Percentiles rank a stretch among this genome's conserved stretches.
These are phyloP conservation scores for Solanum paucissectum DNA, from an alignment of 257 asterid genomes.

Conservation along the genomic window DNA sequence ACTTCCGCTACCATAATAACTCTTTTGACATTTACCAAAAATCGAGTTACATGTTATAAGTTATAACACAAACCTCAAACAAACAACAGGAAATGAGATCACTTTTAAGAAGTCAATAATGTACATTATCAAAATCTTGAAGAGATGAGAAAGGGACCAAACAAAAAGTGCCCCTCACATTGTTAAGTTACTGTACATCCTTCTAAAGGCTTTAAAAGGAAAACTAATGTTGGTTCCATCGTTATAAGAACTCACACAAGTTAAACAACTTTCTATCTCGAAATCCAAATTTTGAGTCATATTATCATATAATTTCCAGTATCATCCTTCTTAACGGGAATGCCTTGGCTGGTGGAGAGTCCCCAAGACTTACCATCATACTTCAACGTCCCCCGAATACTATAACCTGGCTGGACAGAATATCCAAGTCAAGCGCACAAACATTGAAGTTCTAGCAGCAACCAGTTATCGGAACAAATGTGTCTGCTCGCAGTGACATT, in stretches of 20 bases:
- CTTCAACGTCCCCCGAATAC: neutral
- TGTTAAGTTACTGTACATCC: neutral
- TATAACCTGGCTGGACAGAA: neutral
- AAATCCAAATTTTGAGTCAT: neutral
- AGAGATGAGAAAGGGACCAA: neutral
- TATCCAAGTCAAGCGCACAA: neutral
- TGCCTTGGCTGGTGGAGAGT: neutral
- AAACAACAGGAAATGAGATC: neutral
- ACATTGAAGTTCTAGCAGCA: constrained; percentile 32
- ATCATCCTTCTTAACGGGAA: neutral
- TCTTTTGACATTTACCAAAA: neutral
- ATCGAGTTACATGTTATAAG: neutral
- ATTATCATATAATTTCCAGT: neutral
- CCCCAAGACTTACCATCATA: neutral
- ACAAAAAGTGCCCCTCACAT: neutral
- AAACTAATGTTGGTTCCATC: neutral
- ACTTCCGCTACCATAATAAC: neutral
- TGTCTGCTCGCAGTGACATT: constrained; percentile 28
- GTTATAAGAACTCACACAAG: neutral
- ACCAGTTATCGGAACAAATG: constrained; percentile 63
- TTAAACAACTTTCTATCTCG: neutral
- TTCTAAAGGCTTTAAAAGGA: neutral
- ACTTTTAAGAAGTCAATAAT: neutral
- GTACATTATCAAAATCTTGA: neutral
- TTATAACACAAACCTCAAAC: neutral